Base-by-base conservation (phyloP, 2,329 filamentous ascomycete genomes). In the Colletotrichum chrysophilum region DNA sequence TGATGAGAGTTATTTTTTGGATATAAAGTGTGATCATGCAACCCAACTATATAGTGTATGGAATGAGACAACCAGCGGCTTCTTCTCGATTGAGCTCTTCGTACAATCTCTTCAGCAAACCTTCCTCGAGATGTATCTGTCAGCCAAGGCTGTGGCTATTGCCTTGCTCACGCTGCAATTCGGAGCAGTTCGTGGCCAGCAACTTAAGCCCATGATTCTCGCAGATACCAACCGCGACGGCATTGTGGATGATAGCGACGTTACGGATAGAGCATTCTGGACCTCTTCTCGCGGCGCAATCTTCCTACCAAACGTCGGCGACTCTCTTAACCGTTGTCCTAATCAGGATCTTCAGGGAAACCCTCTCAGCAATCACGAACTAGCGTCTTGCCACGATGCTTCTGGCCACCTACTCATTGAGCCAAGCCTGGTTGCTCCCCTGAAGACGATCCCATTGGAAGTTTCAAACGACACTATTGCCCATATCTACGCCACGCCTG, bases 191-290 rank as follows among this genome's bases (percentile, higher is more conserved):
- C 28, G 48, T 26, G 56, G 52, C 66, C 56, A 48, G 52, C 52
- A 38, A 14, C 36, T 38, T 16, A 38, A 52, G 5, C 78, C 76
- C 9, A 73, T 77, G 9, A 82, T 82, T 9, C 77, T 78, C 10
- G 84, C 84, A n/a, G 84, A 86, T 73, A 84, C 80, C 9, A 85
- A 86, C 66, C 82, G 84, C 4, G 84, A 85, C 58, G 84, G 84
- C 9, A 68, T 71, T 0, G 79, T 84, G 32, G 82, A 84, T 74
- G 64, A 78, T 13, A 70, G 76, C 1, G 82, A 85, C 38, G 21
- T 72, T 1, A 13, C 18, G 2, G 75, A 73, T 7, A 85, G 84
- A 73, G 38, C 70, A 0, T 38, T 38, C 0, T 83, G 81, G 82
- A 80, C 80, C 2, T 7, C 70, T 1, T 32, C 62, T 3, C 71